phyloP scores from a whole-genome alignment of 768 basidiomycete genomes.

The Leucocoprinus sp. region DNA sequence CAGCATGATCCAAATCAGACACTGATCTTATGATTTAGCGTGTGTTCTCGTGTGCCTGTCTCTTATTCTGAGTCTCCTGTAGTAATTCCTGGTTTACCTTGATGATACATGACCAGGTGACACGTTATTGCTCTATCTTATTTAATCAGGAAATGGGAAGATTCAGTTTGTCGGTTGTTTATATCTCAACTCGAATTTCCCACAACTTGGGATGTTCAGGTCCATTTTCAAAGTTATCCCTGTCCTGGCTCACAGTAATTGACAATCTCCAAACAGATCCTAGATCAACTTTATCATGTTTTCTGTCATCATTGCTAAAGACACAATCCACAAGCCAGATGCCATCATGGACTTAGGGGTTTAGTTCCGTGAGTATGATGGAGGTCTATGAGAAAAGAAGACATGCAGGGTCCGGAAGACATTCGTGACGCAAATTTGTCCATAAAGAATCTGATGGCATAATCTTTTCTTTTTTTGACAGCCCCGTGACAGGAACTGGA shows the following conservation, averaged over 20 bases:
- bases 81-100: too few species aligned
- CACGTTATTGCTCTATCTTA: too few species aligned
- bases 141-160: too few species aligned
- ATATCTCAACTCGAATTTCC: too few species aligned
- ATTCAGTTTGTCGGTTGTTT: too few species aligned
- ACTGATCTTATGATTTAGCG: neutral
- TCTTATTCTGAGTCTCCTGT: too few species aligned
- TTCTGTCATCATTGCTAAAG: neutral
- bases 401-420: neutral
- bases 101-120: too few species aligned
- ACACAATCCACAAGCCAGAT: neutral
- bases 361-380: slow-evolving; percentile 2
- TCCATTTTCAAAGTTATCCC: too few species aligned
- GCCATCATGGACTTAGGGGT: neutral
- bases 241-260: too few species aligned
- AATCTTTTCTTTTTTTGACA: neutral
- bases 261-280: too few species aligned
- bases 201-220: too few species aligned
- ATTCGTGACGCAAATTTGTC: neutral
- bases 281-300: too few species aligned
- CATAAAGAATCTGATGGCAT: neutral
- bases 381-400: neutral
- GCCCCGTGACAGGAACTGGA: slow-evolving; percentile 2
- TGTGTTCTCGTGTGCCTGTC: neutral
- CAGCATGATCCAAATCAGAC: neutral